Evolutionary conservation across 148 eudicot species (phyloP).

Genomic region (Oxyria digyna): DNA sequence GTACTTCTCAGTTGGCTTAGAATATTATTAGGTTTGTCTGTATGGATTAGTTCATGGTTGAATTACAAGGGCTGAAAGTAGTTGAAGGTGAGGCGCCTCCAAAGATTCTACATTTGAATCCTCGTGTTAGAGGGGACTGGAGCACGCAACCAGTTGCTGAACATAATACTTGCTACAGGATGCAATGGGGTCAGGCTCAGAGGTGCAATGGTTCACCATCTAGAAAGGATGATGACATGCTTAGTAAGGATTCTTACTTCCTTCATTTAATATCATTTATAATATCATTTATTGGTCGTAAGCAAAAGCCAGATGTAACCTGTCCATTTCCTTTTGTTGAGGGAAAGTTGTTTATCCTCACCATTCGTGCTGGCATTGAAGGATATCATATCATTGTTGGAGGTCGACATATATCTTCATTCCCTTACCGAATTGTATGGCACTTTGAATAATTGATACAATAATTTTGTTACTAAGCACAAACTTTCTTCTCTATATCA

Average conservation of each 20-base stretch:
- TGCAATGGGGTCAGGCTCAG: constrained; percentile 96
- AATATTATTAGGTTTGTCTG: too few species aligned
- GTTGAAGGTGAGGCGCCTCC: constrained; percentile 96
- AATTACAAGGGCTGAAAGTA: constrained; percentile 85
- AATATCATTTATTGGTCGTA: constrained; percentile 58
- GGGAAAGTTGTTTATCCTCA: constrained; percentile 75
- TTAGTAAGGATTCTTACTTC: constrained; percentile 30
- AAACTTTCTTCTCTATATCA: background rate
- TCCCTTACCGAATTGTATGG: constrained; percentile 78
- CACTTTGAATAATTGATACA: background rate
- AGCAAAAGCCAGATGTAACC: constrained; percentile 74
- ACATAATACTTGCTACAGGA: constrained; percentile 88
- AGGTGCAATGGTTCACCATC: constrained; percentile 83
- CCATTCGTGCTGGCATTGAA: constrained; percentile 89
- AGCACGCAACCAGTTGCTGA: constrained; percentile 75
- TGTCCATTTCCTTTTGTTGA: constrained; percentile 96
- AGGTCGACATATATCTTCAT: constrained; percentile 89
- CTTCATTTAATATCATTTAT: background rate
- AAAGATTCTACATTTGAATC: constrained; percentile 87
- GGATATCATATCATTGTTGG: constrained; percentile 80
- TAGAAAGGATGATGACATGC: constrained; percentile 54
- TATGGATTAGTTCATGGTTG: constrained; percentile 84
- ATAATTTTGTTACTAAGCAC: background rate
- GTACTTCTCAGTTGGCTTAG: too few species aligned
- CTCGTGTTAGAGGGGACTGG: constrained; percentile 95